Percentiles rank a stretch among this genome's conserved stretches.
Conservation (phyloP, 441 rosid genomes). For the Mallotus repandus region DNA sequence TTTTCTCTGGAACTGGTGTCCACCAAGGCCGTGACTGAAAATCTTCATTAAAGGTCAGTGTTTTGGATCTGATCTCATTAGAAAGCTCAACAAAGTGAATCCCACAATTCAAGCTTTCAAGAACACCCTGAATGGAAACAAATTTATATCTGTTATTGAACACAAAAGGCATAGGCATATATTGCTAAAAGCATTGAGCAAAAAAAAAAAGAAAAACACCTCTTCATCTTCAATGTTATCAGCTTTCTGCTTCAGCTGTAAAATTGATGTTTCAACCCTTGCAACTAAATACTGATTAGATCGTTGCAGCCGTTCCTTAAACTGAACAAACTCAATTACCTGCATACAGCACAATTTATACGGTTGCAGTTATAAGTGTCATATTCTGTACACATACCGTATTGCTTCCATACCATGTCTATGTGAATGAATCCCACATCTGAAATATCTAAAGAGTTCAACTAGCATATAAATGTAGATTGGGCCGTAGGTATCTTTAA, state of each 20-base stretch:
- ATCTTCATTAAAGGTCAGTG: conserved; percentile 85
- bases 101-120: conserved; percentile 73
- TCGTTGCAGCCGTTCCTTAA: conserved; percentile 79
- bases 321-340: conserved; percentile 97
- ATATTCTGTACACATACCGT: conserved; percentile 3
- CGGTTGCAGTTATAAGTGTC: conserved; percentile 3
- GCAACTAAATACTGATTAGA: conserved; percentile 83
- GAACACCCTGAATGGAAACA: conserved; percentile 51
- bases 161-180: conserved; percentile 3
- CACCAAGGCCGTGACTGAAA: conserved; percentile 96
- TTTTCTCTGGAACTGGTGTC: conserved; percentile 87
- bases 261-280: conserved; percentile 66
- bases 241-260: conserved; percentile 82
- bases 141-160: conserved; percentile 16
- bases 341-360: conserved; percentile 33
- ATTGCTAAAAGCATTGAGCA: conserved; percentile 1
- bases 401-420: background rate
- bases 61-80: conserved; percentile 70
- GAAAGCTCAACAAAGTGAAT: conserved; percentile 74
- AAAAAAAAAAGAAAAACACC: conserved; percentile 37
- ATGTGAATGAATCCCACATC: too few relatives aligned
- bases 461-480: too few relatives aligned
- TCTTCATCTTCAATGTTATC: conserved; percentile 76
- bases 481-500: too few relatives aligned
- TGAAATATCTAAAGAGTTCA: too few relatives aligned